Evolutionary conservation across 116 monocot genomes (phyloP).

Genomic region (Trichopus zeylanicus): DNA sequence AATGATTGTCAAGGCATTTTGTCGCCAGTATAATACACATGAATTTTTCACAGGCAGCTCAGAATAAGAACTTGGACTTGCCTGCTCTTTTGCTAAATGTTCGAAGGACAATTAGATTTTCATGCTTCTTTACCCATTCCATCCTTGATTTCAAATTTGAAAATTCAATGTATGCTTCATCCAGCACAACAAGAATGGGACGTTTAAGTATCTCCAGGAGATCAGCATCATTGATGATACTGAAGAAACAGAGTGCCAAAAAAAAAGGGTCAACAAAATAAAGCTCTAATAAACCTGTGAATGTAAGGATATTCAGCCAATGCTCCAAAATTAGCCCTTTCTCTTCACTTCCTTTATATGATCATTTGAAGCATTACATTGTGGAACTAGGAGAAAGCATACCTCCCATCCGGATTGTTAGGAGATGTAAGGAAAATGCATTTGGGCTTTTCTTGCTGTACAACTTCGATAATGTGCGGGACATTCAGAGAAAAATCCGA

Average conservation of each 20-base stretch:
- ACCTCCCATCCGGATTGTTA: conserved; percentile 99
- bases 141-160: conserved; percentile 79
- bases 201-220: conserved; percentile 64
- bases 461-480: conserved; percentile 59
- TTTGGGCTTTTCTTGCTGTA: conserved; percentile 87
- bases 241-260: conserved; percentile 23
- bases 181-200: conserved; percentile 87
- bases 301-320: no score
- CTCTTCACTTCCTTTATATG: not conserved
- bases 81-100: conserved; percentile 99
- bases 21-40: no score
- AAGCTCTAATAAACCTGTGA: no score
- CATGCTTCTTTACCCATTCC: conserved; percentile 97
- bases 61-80: conserved; percentile 9
- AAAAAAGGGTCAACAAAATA: not conserved
- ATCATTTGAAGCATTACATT: not conserved
- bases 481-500: conserved; percentile 79
- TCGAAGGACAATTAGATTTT: conserved; percentile 88
- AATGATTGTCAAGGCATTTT: no score
- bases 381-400: conserved; percentile 1
- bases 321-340: not conserved
- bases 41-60: not conserved
- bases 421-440: conserved; percentile 94
- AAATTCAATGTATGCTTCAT: conserved; percentile 98
- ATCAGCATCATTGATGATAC: conserved; percentile 79